Conservation (phyloP, 208 protist genomes). For the Balamuthia mandrillaris region DNA sequence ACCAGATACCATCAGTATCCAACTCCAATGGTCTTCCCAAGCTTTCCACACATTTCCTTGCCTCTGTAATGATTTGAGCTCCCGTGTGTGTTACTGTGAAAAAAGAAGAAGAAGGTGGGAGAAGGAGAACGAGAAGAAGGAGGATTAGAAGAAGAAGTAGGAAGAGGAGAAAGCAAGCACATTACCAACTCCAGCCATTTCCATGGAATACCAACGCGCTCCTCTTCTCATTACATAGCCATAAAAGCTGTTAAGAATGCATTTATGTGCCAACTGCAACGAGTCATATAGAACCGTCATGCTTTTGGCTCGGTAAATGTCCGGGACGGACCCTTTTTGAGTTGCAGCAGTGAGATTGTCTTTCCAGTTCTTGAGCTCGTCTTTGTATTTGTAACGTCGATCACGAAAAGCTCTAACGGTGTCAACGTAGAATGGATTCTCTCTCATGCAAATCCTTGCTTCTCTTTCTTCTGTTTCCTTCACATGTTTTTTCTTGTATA, state of each 20-base stretch:
- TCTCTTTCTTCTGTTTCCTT: conserved; percentile 66
- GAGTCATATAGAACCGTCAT: conserved; percentile 98
- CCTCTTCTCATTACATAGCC: conserved; percentile 98
- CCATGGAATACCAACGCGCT: conserved; percentile 98
- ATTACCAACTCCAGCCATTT: conserved; percentile 99
- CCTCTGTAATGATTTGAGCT: conserved; percentile 97
- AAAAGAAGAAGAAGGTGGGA: neutral
- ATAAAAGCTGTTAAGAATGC: conserved; percentile 99
- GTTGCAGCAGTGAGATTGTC: conserved; percentile 79
- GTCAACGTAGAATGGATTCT: conserved; percentile 99
- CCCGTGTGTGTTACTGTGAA: conserved; percentile 90
- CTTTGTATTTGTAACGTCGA: conserved; percentile 98
- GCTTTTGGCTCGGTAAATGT: conserved; percentile 70
- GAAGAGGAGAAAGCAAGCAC: neutral
- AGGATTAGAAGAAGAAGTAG: neutral
- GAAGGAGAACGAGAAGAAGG: no score
- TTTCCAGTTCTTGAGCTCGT: conserved; percentile 91
- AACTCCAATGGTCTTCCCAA: conserved; percentile 98
- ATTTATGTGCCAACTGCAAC: conserved; percentile 99
- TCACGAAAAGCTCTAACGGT: conserved; percentile 98
- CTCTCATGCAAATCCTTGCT: conserved; percentile 97
- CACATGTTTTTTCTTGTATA: conserved; percentile 94
- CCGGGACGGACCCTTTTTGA: neutral
- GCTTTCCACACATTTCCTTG: conserved; percentile 91
- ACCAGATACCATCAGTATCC: conserved; percentile 99